Evolutionary conservation across 306 rosid genomes (phyloP).

Genomic region (Cyclanthera cordifolia): DNA sequence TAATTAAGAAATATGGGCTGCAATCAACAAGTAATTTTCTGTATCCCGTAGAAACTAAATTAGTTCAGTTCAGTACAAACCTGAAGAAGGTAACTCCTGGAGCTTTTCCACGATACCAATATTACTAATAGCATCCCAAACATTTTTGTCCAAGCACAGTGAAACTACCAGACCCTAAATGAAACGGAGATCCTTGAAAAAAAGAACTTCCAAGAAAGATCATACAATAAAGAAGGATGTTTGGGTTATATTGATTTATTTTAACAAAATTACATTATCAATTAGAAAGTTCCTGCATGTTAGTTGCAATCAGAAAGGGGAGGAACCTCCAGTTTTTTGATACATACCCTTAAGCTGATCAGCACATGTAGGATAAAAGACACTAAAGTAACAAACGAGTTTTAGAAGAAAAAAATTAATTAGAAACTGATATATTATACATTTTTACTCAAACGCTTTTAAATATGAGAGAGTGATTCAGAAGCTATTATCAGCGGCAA

Average conservation of each 20-base stretch:
- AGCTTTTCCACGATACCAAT: constrained; percentile 35
- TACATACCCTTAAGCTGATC: background rate
- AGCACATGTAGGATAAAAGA: background rate
- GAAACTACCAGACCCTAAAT: constrained; percentile 55
- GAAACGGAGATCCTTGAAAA: constrained; percentile 7
- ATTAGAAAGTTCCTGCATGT: background rate
- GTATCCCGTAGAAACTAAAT: background rate
- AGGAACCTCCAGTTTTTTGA: background rate
- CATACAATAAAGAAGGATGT: background rate
- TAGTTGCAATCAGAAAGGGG: background rate
- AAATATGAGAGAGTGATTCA: background rate
- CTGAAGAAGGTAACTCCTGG: constrained; percentile 29
- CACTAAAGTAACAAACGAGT: background rate
- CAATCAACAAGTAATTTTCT: background rate
- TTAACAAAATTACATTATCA: background rate
- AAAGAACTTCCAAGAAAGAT: background rate
- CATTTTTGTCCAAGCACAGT: constrained; percentile 46
- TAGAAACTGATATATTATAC: background rate
- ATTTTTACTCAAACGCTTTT: background rate
- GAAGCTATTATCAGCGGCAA: background rate
- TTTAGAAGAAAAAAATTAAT: background rate
- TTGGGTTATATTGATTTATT: background rate
- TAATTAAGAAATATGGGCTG: background rate
- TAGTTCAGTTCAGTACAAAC: constrained; percentile 18
- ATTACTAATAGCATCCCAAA: constrained; percentile 55